phyloP scores from a whole-genome alignment of 31 red algal species.

The Odonthalia washingtoniensis region DNA sequence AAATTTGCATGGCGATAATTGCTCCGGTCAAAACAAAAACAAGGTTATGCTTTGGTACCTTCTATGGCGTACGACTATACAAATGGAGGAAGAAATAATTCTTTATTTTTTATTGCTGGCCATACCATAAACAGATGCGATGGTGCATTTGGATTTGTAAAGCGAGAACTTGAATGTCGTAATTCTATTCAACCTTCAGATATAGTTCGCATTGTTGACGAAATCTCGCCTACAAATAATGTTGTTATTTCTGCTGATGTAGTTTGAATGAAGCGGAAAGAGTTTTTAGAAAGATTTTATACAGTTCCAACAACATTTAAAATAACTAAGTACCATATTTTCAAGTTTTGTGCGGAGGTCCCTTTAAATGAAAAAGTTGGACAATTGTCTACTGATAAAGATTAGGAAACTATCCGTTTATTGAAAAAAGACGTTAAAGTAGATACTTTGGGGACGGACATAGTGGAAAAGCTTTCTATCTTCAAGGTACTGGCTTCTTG shows the following conservation, averaged over 20 bases:
- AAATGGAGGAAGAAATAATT: background rate
- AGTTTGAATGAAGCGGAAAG: slow-evolving; percentile 28
- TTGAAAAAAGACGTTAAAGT: too few species aligned
- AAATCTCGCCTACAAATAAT: slow-evolving; percentile 1
- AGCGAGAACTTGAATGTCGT: background rate
- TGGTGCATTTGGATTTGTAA: slow-evolving; percentile 40
- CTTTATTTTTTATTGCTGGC: slow-evolving; percentile 36
- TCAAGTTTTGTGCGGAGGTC: background rate
- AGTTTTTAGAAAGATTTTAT: background rate
- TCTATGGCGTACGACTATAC: too few species aligned
- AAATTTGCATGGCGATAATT: background rate
- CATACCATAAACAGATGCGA: slow-evolving; percentile 48
- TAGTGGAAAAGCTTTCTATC: too few species aligned
- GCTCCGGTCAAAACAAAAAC: slow-evolving; percentile 3
- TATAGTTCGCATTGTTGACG: slow-evolving; percentile 35
- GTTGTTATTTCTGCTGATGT: slow-evolving; percentile 25
- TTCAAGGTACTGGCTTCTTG: too few species aligned
- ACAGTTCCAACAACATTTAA: background rate
- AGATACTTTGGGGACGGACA: too few species aligned
- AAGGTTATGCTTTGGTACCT: slow-evolving; percentile 4
- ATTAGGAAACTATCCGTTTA: background rate
- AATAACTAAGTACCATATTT: background rate
- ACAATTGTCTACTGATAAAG: background rate
- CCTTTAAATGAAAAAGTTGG: background rate
- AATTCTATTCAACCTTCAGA: background rate